phyloP scores from a whole-genome alignment of 805 yeast species.

The Wickerhamiella azymoides region DNA sequence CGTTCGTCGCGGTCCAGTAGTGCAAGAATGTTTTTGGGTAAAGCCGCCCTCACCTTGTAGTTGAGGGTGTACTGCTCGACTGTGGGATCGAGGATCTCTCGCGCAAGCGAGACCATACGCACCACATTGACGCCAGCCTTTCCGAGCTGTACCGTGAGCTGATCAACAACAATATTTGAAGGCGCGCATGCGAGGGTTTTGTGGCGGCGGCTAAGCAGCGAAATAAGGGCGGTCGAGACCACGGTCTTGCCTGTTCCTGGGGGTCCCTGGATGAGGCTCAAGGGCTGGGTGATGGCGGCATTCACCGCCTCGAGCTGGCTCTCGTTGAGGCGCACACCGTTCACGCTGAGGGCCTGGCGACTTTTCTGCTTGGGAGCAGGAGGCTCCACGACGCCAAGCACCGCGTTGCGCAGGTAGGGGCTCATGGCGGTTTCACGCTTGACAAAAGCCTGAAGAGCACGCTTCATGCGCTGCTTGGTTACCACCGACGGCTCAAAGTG shows the following conservation, averaged over 20 bases:
- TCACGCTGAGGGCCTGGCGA: constrained; percentile 49
- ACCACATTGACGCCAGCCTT: constrained; percentile 64
- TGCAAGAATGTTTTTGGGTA: not conserved
- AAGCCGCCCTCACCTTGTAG: constrained; percentile 17
- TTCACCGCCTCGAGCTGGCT: constrained; percentile 73
- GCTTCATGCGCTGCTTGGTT: constrained; percentile 71
- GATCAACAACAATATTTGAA: constrained; percentile 90
- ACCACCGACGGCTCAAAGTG: constrained; percentile 85
- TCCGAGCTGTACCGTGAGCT: constrained; percentile 60
- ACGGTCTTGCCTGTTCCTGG: constrained; percentile 96
- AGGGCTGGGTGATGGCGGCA: constrained; percentile 52
- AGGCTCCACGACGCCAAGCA: constrained; percentile 71
- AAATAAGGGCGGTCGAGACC: constrained; percentile 77
- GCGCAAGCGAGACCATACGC: constrained; percentile 56
- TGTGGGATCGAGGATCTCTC: constrained; percentile 67
- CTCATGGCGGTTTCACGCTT: constrained; percentile 53
- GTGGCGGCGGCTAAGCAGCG: constrained; percentile 52
- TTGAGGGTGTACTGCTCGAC: constrained; percentile 47
- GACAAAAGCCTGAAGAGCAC: constrained; percentile 61
- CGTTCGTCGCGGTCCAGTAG: constrained; percentile 32
- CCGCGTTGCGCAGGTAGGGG: constrained; percentile 58
- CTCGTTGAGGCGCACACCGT: constrained; percentile 53
- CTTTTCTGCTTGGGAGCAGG: constrained; percentile 41
- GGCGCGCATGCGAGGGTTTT: constrained; percentile 85
- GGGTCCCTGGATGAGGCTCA: constrained; percentile 84